A percentile compares a stretch with the other conserved stretches of the same genome.
phyloP scores from a whole-genome alignment of 768 basidiomycete species.

The Hericium rajendrae region DNA sequence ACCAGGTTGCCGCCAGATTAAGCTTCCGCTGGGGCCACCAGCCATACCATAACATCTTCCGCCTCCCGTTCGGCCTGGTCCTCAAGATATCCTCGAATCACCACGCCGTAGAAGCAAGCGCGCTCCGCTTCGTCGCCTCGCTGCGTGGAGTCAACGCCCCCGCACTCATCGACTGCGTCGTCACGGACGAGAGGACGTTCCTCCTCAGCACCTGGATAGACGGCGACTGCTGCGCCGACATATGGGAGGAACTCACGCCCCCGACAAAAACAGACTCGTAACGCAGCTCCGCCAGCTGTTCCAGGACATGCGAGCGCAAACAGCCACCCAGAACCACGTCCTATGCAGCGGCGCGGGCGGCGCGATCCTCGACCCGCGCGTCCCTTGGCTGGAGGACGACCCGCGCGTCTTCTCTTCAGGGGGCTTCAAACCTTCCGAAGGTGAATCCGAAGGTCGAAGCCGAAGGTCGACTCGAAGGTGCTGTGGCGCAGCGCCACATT shows the following conservation, averaged over 20 bases:
- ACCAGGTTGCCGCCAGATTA: not conserved
- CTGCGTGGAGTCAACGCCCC: slow-evolving; percentile 1
- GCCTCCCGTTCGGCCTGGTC: not conserved
- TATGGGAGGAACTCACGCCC: slow-evolving; percentile 6
- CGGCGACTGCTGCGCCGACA: slow-evolving; percentile 4
- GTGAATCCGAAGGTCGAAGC: no score
- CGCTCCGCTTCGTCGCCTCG: not conserved
- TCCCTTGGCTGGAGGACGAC: slow-evolving; percentile 9
- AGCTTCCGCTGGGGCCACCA: not conserved
- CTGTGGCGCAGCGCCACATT: no score
- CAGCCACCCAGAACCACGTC: not conserved
- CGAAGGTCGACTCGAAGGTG: no score
- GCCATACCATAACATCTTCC: not conserved
- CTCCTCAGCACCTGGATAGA: slow-evolving; percentile 9
- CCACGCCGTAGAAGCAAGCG: not conserved
- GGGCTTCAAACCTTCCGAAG: no score
- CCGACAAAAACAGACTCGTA: slow-evolving; percentile 3
- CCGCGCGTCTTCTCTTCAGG: not conserved
- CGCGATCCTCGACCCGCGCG: slow-evolving; percentile 10
- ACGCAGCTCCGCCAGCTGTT: not conserved
- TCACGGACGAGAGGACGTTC: not conserved
- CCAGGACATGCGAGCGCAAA: not conserved
- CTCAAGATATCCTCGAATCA: not conserved
- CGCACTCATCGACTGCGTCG: slow-evolving; percentile 3
- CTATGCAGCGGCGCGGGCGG: slow-evolving; percentile 3